Evolutionary conservation across 1,284 basidiomycete genomes (phyloP), one percentile per base, ranked within the genome.

Genomic region (Mycena sp.): DNA sequence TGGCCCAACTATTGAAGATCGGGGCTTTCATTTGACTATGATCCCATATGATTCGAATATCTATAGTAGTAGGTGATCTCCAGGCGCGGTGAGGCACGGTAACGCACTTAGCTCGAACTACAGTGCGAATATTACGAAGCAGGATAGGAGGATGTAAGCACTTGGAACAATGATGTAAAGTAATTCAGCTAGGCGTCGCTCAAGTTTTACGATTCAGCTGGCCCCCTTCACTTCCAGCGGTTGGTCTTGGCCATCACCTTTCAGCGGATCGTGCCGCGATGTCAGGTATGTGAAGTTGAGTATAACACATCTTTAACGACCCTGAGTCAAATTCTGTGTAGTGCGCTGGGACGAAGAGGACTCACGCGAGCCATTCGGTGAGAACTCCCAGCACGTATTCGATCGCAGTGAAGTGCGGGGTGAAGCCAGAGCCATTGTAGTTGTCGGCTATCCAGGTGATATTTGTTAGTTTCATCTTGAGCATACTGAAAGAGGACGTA

Each of bases 361-460:
- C 61, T 38, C 56, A 65, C 65, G 71, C 70, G 49, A 64, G 29
- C 76, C 76, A 78, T 56, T 77, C 76, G 55, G 74, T 76, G 26
- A 72, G 51, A 17, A 76, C 76, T 2, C 74, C 71, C 43, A 78
- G 67, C 10, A 76, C 59, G 53, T 76, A 77, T 58, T 78, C 76
- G 56, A 73, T 73, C 10, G 71, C 68, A 11, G 75, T 73, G 59
- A 76, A 78, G 6, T 64, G 59, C 14, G 70, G 57, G 5, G 69
- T 72, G 41, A 77, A 71, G 7, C 76, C 76, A 2, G 26, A 19
- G 32, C 28, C 17, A 16, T 37, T 7, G 51, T 78, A 78, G 50
- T 77, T 78, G 4, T 68, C 65, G 1, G 71, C 70, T 67, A 64
- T 58, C 14, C 9, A 30, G n/a, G n/a, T 17, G 17, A 17, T 59